phyloP scores from a whole-genome alignment of 75 land plant species.

The Pinus albicaulis region DNA sequence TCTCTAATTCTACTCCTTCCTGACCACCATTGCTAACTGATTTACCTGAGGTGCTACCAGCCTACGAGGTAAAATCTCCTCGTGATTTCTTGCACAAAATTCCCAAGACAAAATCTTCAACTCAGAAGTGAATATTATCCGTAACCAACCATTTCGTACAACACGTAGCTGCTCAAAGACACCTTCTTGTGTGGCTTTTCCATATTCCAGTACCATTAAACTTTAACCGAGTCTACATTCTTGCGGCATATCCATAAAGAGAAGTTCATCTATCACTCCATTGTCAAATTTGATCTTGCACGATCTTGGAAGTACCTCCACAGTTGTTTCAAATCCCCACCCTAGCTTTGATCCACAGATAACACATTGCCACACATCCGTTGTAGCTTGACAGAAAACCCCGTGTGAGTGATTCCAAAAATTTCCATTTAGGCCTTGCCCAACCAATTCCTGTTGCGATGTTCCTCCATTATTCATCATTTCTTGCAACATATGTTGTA shows the following conservation, averaged over 20 bases:
- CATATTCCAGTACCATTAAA: constrained; percentile 55
- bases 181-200: constrained; percentile 60
- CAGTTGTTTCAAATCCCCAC: constrained; percentile 94
- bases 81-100: constrained; percentile 76
- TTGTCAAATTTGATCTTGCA: constrained; percentile 63
- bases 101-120: constrained; percentile 79
- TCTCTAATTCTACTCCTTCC: no score
- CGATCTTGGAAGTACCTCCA: constrained; percentile 83
- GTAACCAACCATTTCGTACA: constrained; percentile 49
- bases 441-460: no score
- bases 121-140: constrained; percentile 45
- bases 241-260: constrained; percentile 49
- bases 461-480: no score
- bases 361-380: constrained; percentile 98
- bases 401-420: no score
- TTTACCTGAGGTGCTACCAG: constrained; percentile 67
- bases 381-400: no score
- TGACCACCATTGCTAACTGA: no score
- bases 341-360: constrained; percentile 92
- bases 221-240: constrained; percentile 44
- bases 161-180: constrained; percentile 55
- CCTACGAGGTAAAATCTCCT: constrained; percentile 72
- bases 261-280: constrained; percentile 57
- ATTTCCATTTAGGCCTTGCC: no score
- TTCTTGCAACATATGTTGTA: no score